A percentile compares a stretch with the other conserved stretches of the same genome.
Evolutionary conservation across 2,329 filamentous ascomycete genomes (phyloP).

Genomic region (Penicillium sp.): DNA sequence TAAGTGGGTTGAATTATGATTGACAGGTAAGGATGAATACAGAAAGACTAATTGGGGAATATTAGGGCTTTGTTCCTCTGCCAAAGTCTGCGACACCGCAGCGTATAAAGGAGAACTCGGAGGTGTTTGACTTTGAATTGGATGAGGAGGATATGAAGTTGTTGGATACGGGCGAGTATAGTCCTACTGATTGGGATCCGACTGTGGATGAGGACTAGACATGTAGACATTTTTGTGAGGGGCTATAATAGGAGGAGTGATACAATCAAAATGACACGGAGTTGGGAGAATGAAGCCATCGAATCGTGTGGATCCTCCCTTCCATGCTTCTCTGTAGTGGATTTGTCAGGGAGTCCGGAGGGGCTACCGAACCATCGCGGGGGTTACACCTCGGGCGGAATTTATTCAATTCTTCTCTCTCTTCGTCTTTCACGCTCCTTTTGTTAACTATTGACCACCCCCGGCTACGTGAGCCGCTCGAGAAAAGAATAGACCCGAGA

Average conservation of each 20-base stretch:
- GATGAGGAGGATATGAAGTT: conserved; percentile 62
- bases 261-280: not conserved
- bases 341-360: conserved; percentile 29
- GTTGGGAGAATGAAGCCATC: not conserved
- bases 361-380: conserved; percentile 27
- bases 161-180: conserved; percentile 62
- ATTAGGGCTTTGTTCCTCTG: conserved; percentile 65
- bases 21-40: not conserved
- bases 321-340: conserved; percentile 10
- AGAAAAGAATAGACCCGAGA: not conserved
- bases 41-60: not conserved
- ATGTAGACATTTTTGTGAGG: not conserved
- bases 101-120: conserved; percentile 66
- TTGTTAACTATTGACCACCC: no score
- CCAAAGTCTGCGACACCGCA: conserved; percentile 66
- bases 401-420: conserved; percentile 1
- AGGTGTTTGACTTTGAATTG: conserved; percentile 67
- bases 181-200: conserved; percentile 66
- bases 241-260: conserved; percentile 9
- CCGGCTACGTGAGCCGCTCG: no score
- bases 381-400: conserved; percentile 25
- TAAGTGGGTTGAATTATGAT: conserved; percentile 44
- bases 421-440: not conserved
- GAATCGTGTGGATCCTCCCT: conserved; percentile 7
- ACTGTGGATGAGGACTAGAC: conserved; percentile 41